phyloP scores from a whole-genome alignment of 495 filamentous ascomycete genomes.

The Aspergillus carlsbadensis region DNA sequence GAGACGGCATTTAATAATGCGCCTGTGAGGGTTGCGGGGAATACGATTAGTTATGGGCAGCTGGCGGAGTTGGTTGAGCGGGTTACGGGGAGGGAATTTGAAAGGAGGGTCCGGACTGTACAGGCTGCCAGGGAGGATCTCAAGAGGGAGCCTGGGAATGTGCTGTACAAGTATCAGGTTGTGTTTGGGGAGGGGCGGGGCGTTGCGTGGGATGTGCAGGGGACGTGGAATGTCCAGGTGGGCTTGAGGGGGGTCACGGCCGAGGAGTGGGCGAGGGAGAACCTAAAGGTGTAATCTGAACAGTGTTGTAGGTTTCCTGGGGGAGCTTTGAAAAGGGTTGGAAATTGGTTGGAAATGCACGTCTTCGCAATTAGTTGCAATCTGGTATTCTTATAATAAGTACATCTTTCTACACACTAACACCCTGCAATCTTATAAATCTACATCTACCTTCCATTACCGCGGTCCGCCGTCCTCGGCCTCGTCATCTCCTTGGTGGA shows the following conservation, averaged over 20 bases:
- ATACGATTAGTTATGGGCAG: conserved; percentile 54
- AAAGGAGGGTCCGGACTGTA: conserved; percentile 44
- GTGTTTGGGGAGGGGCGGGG: conserved; percentile 59
- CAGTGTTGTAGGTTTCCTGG: too few relatives aligned
- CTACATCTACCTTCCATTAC: too few relatives aligned
- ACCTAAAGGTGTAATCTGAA: not conserved
- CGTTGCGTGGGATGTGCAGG: conserved; percentile 54
- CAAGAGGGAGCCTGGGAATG: conserved; percentile 43
- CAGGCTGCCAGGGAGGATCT: conserved; percentile 39
- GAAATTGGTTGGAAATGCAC: too few relatives aligned
- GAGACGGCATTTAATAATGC: conserved; percentile 17
- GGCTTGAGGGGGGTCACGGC: conserved; percentile 41
- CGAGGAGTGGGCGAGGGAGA: conserved; percentile 35
- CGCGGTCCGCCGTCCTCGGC: too few relatives aligned
- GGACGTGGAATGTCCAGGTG: conserved; percentile 45
- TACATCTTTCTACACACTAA: too few relatives aligned
- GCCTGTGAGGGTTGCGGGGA: conserved; percentile 53
- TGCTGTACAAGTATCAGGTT: conserved; percentile 56
- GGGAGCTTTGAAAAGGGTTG: too few relatives aligned
- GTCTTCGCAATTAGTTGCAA: too few relatives aligned
- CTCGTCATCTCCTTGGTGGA: too few relatives aligned
- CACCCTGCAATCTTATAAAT: too few relatives aligned
- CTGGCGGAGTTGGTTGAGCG: conserved; percentile 50
- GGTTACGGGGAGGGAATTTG: conserved; percentile 38
- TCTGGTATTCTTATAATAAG: too few relatives aligned